Evolutionary conservation across 2,329 filamentous ascomycete genomes (phyloP).

Genomic region (Neonectria coccinea): DNA sequence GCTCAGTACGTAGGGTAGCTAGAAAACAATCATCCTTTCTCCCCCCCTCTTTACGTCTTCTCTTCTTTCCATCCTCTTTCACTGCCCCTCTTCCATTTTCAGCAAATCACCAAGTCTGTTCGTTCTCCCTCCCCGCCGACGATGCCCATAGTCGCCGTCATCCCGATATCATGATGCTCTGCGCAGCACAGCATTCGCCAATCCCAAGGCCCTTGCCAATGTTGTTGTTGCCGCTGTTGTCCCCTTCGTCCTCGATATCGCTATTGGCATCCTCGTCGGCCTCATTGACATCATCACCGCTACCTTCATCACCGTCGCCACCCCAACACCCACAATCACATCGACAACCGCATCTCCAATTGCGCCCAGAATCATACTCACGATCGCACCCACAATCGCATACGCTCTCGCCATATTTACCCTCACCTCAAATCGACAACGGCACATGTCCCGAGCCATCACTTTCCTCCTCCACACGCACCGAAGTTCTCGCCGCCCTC

Average conservation of each 20-base stretch:
- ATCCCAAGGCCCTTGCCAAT: conserved; percentile 45
- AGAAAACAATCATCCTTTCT: conserved; percentile 24
- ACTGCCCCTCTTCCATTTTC: conserved; percentile 9
- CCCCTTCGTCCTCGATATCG: conserved; percentile 27
- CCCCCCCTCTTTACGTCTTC: conserved; percentile 5
- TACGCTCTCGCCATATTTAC: conserved; percentile 18
- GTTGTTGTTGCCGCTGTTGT: conserved; percentile 30
- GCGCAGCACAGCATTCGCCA: conserved; percentile 51
- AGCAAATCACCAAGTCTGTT: conserved; percentile 24
- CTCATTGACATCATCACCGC: conserved; percentile 28
- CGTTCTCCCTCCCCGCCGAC: conserved; percentile 33
- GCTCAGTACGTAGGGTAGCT: conserved; percentile 25
- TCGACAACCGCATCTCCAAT: conserved; percentile 11
- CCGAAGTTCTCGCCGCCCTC: conserved; percentile 37
- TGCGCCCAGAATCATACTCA: conserved; percentile 16
- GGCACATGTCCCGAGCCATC: conserved; percentile 44
- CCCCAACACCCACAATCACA: conserved; percentile 17
- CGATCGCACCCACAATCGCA: conserved; percentile 22
- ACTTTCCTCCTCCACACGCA: conserved; percentile 38
- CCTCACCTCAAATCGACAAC: conserved; percentile 28
- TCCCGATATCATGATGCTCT: conserved; percentile 59
- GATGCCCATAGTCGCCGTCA: conserved; percentile 49
- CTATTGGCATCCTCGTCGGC: conserved; percentile 22
- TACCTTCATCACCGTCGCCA: conserved; percentile 20
- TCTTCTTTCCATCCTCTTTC: conserved; percentile 6